phyloP scores from a whole-genome alignment of 139 green algal genomes.

The Haematococcus sp. region DNA sequence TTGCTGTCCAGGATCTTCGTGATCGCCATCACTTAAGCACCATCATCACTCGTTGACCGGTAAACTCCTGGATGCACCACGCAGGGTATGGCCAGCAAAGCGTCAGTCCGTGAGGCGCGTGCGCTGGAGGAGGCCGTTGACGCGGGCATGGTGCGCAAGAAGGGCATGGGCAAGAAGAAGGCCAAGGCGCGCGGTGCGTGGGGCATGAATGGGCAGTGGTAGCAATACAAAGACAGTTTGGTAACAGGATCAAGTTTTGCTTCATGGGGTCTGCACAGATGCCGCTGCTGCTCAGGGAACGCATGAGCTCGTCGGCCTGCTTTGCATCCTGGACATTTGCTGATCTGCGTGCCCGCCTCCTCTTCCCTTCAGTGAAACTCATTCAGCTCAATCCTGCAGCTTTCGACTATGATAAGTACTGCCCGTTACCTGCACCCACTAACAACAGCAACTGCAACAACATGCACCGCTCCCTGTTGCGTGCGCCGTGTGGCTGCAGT shows the following conservation, averaged over 20 bases:
- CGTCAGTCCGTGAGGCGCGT: slow-evolving; percentile 9
- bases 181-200: slow-evolving; percentile 20
- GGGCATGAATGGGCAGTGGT: neutral
- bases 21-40: too few species aligned
- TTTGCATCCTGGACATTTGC: too few species aligned
- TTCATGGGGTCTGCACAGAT: too few species aligned
- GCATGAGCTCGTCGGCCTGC: neutral
- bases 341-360: too few species aligned
- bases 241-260: neutral
- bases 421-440: too few species aligned
- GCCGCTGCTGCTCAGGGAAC: neutral
- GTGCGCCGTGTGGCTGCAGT: slow-evolving; percentile 14
- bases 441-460: neutral
- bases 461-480: neutral
- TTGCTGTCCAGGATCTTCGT: too few species aligned
- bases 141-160: slow-evolving; percentile 56
- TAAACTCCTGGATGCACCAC: too few species aligned
- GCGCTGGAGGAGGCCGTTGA: slow-evolving; percentile 67
- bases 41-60: too few species aligned
- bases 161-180: slow-evolving; percentile 61
- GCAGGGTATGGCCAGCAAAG: slow-evolving; percentile 14
- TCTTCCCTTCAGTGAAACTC: too few species aligned
- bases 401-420: too few species aligned
- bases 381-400: too few species aligned
- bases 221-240: neutral